Conservation (phyloP, 306 rosid species). For the Glycine latifolia region DNA sequence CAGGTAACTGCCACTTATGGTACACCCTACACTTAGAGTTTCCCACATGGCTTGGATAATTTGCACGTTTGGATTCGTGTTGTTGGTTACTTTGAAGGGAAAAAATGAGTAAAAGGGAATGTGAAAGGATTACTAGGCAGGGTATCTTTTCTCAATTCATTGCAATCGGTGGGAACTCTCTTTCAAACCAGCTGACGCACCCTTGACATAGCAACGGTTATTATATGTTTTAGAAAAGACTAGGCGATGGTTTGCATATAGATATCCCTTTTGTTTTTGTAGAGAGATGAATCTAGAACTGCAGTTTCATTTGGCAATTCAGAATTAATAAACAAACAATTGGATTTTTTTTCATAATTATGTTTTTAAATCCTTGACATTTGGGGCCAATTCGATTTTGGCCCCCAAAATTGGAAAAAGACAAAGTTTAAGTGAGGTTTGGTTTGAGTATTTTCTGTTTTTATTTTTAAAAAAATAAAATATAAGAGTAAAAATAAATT, state of each 20-base stretch:
- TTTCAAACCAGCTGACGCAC: slow-evolving; percentile 46
- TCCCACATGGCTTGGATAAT: slow-evolving; percentile 3
- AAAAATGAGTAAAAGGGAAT: slow-evolving; percentile 34
- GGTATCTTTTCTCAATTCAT: slow-evolving; percentile 43
- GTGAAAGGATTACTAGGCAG: slow-evolving; percentile 28
- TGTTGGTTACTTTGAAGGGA: slow-evolving; percentile 37
- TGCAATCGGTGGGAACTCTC: slow-evolving; percentile 47
- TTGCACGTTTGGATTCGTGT: slow-evolving; percentile 30
- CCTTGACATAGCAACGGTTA: slow-evolving; percentile 34
- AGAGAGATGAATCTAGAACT: slow-evolving; percentile 31
- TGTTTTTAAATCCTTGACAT: no score
- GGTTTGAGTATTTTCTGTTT: no score
- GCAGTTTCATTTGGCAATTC: slow-evolving; percentile 39
- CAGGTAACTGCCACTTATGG: slow-evolving; percentile 2
- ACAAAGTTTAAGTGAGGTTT: no score
- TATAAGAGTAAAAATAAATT: no score
- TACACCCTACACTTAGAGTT: slow-evolving; percentile 24
- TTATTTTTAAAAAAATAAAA: no score
- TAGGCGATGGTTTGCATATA: not conserved
- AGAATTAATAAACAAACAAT: not conserved
- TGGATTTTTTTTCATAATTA: not conserved
- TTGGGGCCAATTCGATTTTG: no score
- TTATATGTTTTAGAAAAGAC: slow-evolving; percentile 31
- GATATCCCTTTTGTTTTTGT: not conserved
- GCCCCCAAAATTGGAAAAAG: no score